These are phyloP conservation scores for Candida arabinofermentans DNA, from an alignment of 805 yeast species.

Conservation along the genomic window DNA sequence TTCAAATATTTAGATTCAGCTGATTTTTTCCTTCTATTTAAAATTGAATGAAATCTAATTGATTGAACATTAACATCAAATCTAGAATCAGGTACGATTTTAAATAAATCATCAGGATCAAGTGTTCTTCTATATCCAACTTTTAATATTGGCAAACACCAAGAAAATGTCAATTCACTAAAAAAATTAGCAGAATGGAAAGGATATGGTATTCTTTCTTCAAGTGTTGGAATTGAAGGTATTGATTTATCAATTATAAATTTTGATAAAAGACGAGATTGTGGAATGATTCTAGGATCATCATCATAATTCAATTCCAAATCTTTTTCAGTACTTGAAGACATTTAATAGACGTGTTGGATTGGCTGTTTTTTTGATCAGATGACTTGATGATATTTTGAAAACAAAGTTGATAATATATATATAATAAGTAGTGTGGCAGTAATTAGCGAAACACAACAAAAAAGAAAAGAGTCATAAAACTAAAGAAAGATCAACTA, in stretches of 20 bases:
- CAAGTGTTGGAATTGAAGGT: conserved; percentile 51
- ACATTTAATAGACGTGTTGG: too few species aligned
- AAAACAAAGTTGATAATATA: too few species aligned
- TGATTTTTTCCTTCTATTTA: conserved; percentile 29
- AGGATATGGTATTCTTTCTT: conserved; percentile 48
- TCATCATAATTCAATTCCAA: conserved; percentile 8
- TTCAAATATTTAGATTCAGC: conserved; percentile 31
- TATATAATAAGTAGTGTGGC: too few species aligned
- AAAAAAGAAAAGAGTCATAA: too few species aligned
- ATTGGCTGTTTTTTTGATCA: too few species aligned
- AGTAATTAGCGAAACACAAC: too few species aligned
- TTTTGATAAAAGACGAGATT: conserved; percentile 33
- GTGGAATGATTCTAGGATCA: conserved; percentile 28
- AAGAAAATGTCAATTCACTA: conserved; percentile 50
- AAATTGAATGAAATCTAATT: conserved; percentile 31
- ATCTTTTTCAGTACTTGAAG: not conserved
- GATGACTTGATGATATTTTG: too few species aligned
- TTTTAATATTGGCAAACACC: conserved; percentile 62
- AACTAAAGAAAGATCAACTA: too few species aligned
- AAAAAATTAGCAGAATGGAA: conserved; percentile 35
- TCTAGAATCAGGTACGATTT: conserved; percentile 34
- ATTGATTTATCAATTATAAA: conserved; percentile 31
- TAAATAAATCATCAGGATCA: conserved; percentile 59
- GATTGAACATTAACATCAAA: conserved; percentile 40
- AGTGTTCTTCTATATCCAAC: conserved; percentile 71